phyloP scores from a whole-genome alignment of 257 asterid species.

The Capsicum baccatum region DNA sequence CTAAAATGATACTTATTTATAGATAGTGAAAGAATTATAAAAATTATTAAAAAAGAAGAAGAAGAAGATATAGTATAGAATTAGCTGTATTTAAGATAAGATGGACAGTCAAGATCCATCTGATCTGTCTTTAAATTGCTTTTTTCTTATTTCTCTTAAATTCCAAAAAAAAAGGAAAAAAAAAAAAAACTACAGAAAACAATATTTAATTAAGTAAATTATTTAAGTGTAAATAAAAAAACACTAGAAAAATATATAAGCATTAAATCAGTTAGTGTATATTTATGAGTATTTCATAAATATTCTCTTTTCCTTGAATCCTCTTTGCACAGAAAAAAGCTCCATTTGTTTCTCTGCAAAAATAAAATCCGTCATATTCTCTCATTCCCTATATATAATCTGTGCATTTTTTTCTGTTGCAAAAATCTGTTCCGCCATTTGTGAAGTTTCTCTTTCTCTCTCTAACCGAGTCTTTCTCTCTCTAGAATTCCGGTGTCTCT shows the following conservation, averaged over 20 bases:
- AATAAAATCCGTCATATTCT: constrained; percentile 52
- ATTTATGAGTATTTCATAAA: background rate
- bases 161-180: background rate
- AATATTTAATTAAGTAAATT: background rate
- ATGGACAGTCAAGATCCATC: constrained; percentile 4
- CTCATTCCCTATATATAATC: constrained; percentile 49
- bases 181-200: background rate
- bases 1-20: too few relatives aligned
- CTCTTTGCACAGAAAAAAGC: constrained; percentile 41
- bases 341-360: constrained; percentile 56
- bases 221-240: background rate
- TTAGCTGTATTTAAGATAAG: constrained; percentile 6
- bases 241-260: background rate
- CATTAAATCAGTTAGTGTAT: background rate
- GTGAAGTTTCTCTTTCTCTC: constrained; percentile 53
- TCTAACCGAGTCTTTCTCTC: constrained; percentile 37
- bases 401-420: constrained; percentile 47
- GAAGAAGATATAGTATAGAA: background rate
- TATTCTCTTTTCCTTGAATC: constrained; percentile 29
- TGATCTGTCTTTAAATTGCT: background rate
- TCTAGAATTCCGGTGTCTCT: constrained; percentile 22
- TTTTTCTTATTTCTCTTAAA: background rate
- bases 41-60: background rate
- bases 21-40: too few relatives aligned
- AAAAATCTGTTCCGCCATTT: constrained; percentile 73